Evolutionary conservation across 441 rosid genomes (phyloP).

Genomic region (Croton setiger): DNA sequence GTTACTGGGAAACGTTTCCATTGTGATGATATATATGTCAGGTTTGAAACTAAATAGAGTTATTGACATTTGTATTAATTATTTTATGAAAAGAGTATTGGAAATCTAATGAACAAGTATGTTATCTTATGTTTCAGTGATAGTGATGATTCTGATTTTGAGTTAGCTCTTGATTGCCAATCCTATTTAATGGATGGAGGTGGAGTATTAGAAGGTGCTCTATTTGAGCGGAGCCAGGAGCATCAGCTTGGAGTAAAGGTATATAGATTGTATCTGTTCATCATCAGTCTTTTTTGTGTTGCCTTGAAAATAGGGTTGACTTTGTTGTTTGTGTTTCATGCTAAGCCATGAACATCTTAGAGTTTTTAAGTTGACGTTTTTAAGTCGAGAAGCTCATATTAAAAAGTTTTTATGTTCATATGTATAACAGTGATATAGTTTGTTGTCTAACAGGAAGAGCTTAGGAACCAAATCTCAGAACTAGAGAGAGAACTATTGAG

Average conservation of each 20-base stretch:
- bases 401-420: neutral
- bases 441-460: conserved; percentile 60
- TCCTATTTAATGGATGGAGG: conserved; percentile 47
- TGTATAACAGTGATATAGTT: conserved; percentile 14
- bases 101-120: neutral
- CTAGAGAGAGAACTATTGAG: conserved; percentile 55
- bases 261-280: conserved; percentile 15
- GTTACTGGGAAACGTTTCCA: conserved; percentile 40
- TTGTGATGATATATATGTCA: conserved; percentile 48
- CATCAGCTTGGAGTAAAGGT: conserved; percentile 63
- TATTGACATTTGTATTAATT: neutral
- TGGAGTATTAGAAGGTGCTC: conserved; percentile 50
- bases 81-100: neutral
- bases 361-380: neutral
- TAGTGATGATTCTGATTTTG: conserved; percentile 65
- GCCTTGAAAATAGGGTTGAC: neutral
- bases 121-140: conserved; percentile 19
- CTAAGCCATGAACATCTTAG: neutral
- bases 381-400: conserved; percentile 10
- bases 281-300: neutral
- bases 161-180: conserved; percentile 36
- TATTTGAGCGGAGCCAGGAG: conserved; percentile 52
- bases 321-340: neutral
- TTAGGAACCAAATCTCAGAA: conserved; percentile 59
- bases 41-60: conserved; percentile 30